phyloP scores from a whole-genome alignment of 108 stramenopile species.

The Phaeodactylum tricornutum region DNA sequence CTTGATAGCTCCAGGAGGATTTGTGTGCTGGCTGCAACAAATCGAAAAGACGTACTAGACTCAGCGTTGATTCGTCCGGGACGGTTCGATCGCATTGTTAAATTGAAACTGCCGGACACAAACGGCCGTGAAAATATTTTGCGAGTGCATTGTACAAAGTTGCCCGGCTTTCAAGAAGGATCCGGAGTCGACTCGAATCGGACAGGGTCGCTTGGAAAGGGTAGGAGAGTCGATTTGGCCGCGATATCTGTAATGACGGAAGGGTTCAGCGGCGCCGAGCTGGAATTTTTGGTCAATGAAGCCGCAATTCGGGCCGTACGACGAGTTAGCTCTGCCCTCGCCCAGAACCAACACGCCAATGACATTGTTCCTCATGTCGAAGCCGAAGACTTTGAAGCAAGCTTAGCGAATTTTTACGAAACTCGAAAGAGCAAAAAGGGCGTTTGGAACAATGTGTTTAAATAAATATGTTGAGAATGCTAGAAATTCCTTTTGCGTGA shows the following conservation, averaged over 20 bases:
- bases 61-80: constrained; percentile 87
- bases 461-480: too few species aligned
- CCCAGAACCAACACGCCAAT: constrained; percentile 9
- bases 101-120: constrained; percentile 66
- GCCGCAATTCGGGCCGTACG: constrained; percentile 89
- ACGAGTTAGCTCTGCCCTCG: constrained; percentile 52
- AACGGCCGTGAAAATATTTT: constrained; percentile 76
- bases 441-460: not conserved
- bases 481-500: too few species aligned
- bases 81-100: constrained; percentile 90
- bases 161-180: constrained; percentile 70
- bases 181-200: constrained; percentile 42
- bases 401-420: constrained; percentile 49
- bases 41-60: constrained; percentile 78
- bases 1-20: constrained; percentile 55
- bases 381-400: constrained; percentile 68
- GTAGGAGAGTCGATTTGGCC: constrained; percentile 44
- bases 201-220: constrained; percentile 39
- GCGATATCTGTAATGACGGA: constrained; percentile 62
- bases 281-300: constrained; percentile 93
- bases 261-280: constrained; percentile 89
- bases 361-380: constrained; percentile 43
- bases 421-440: constrained; percentile 24
- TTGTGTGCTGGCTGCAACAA: constrained; percentile 85
- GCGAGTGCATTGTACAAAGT: constrained; percentile 73